phyloP scores from a whole-genome alignment of 1,139 yeast species.

The Geotrichum citri-aurantii region DNA sequence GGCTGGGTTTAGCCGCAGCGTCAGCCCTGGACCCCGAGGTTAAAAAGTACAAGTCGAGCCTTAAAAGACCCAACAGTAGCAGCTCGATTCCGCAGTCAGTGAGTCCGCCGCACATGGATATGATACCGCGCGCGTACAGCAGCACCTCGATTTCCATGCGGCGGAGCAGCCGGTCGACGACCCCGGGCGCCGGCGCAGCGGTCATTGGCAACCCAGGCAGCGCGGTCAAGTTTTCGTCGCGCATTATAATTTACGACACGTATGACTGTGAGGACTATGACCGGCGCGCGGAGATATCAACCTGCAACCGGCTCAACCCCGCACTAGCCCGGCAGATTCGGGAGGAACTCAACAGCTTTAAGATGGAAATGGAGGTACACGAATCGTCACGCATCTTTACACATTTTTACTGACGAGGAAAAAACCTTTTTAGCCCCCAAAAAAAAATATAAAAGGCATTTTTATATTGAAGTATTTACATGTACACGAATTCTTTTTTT shows the following conservation, averaged over 20 bases:
- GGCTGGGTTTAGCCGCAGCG: not conserved
- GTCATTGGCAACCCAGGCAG: slow-evolving; percentile 14
- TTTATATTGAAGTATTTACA: too few relatives aligned
- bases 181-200: slow-evolving; percentile 18
- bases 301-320: slow-evolving; percentile 90
- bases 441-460: too few relatives aligned
- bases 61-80: not conserved
- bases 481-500: too few relatives aligned
- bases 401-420: slow-evolving; percentile 65
- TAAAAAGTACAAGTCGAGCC: slow-evolving; percentile 1
- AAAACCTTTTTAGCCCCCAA: too few relatives aligned
- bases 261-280: slow-evolving; percentile 82
- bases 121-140: not conserved
- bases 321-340: slow-evolving; percentile 79
- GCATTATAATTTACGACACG: slow-evolving; percentile 81
- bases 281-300: slow-evolving; percentile 87
- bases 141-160: slow-evolving; percentile 3
- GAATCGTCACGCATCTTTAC: slow-evolving; percentile 72
- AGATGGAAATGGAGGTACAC: slow-evolving; percentile 73
- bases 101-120: not conserved
- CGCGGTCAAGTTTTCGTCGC: slow-evolving; percentile 75
- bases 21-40: not conserved
- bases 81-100: not conserved
- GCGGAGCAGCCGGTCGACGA: not conserved
- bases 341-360: slow-evolving; percentile 72